Evolutionary conservation across 129 eudicot species (phyloP).

Genomic region (Lonicera japonica): DNA sequence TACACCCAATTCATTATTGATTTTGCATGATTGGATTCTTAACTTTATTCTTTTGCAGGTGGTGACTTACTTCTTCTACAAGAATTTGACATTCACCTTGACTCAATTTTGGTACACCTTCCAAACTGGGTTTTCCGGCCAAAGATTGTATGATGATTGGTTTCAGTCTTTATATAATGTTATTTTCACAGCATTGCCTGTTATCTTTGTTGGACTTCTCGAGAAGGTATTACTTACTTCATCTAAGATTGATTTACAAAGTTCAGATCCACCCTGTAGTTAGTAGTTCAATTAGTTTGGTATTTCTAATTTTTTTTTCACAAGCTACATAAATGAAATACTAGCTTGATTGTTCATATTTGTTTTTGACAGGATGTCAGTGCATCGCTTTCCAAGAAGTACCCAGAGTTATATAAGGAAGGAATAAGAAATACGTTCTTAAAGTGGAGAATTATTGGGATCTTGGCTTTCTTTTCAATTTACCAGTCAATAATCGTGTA

Average conservation of each 20-base stretch:
- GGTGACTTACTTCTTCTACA: slow-evolving; percentile 88
- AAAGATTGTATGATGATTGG: slow-evolving; percentile 96
- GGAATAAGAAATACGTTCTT: slow-evolving; percentile 74
- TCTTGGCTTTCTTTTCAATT: slow-evolving; percentile 80
- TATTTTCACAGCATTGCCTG: slow-evolving; percentile 90
- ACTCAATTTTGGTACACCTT: slow-evolving; percentile 98
- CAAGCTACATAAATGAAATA: no score
- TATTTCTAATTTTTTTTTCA: no score
- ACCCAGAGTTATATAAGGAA: slow-evolving; percentile 86
- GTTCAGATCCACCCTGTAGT: background rate
- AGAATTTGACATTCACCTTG: slow-evolving; percentile 85
- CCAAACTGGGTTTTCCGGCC: slow-evolving; percentile 94
- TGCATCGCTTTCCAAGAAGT: slow-evolving; percentile 87
- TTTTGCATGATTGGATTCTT: no score
- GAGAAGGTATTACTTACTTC: slow-evolving; percentile 55
- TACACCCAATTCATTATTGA: background rate
- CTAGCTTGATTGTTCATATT: background rate
- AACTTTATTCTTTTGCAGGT: slow-evolving; percentile 42
- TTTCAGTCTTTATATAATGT: slow-evolving; percentile 95
- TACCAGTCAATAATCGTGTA: slow-evolving; percentile 83
- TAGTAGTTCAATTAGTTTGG: background rate
- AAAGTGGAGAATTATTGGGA: slow-evolving; percentile 80
- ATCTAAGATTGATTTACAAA: background rate
- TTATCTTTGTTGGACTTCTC: slow-evolving; percentile 78
- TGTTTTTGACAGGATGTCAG: slow-evolving; percentile 67